Evolutionary conservation across 208 protist genomes (phyloP), one percentile per base, ranked within the genome.

Genomic region (Leishmania tropica): DNA sequence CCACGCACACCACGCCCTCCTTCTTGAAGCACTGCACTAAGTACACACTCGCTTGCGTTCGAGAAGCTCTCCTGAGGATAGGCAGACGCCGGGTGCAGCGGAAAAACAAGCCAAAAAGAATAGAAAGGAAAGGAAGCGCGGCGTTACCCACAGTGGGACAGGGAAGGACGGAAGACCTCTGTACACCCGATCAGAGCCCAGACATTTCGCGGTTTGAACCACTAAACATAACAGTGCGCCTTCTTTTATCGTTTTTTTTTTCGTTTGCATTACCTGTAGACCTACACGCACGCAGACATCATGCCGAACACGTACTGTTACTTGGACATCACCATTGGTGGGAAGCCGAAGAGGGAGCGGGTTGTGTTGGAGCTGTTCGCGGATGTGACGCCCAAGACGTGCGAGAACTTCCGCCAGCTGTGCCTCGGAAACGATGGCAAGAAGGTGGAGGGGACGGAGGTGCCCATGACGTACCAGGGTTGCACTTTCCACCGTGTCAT

Each of bases 401-500:
- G 93, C 58, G 90, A 97, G 56, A 99, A 99, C 88, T 99, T 99
- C 86, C 88, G 95, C 45, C 82, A 93, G 76, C 88, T 99, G 37
- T 98, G 95, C 88, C 96, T 93, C 0, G 96, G 97, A 77, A 97
- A 98, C 81, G 84, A 94, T 65, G 93, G 96, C 78, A 93, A 94
- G 75, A 88, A 78, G 47, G 84, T 92, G n/a, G 85, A 95, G 73
- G 89, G 85, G 4, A 89, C 93, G 62, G 80, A 84, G 54, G 90
- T 92, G 42, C 87, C 89, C 51, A 97, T 99, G 91, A 92, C 91
- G 47, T 99, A 99, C 89, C 96, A 98, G 70, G 92, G 91, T 56
- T 93, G 85, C 78, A 91, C 81, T 31, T 99, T 99, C 86, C 98
- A 99, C 84, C 92, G 98, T 64, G 93, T 99, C 75, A 99, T 99